phyloP scores from a whole-genome alignment of 179 eudicot genomes.

The Camellia oleifera region DNA sequence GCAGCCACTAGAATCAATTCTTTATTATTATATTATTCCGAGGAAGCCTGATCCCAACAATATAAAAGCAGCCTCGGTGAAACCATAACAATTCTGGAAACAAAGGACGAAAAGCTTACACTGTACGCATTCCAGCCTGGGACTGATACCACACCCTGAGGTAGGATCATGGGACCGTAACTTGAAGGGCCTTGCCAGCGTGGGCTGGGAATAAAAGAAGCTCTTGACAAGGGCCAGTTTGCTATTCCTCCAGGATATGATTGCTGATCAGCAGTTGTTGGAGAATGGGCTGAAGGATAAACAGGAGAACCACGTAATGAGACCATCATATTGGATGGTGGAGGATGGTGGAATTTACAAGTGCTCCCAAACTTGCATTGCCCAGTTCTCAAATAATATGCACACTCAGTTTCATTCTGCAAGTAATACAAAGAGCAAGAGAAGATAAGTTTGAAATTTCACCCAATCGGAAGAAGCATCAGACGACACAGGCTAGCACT shows the following conservation, averaged over 20 bases:
- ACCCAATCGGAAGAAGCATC: background rate
- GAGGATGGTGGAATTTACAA: constrained; percentile 97
- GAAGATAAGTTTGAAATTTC: background rate
- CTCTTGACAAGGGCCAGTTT: constrained; percentile 80
- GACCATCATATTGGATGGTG: constrained; percentile 71
- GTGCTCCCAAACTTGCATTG: constrained; percentile 95
- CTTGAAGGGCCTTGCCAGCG: constrained; percentile 95
- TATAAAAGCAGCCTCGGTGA: background rate
- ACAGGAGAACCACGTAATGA: constrained; percentile 80
- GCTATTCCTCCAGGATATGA: constrained; percentile 68
- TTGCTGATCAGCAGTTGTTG: constrained; percentile 75
- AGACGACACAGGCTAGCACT: background rate
- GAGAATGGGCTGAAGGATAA: constrained; percentile 82
- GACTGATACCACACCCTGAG: constrained; percentile 87
- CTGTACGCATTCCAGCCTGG: constrained; percentile 84
- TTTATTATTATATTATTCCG: background rate
- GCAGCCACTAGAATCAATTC: background rate
- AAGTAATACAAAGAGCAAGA: background rate
- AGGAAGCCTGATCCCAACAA: background rate
- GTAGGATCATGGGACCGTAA: constrained; percentile 75
- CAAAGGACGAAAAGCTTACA: constrained; percentile 49
- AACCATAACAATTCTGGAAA: background rate
- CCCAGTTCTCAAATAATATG: constrained; percentile 92
- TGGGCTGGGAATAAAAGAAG: constrained; percentile 73
- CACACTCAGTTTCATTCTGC: constrained; percentile 84